phyloP scores from a whole-genome alignment of 257 asterid genomes.

The Dorcoceras hygrometricum region DNA sequence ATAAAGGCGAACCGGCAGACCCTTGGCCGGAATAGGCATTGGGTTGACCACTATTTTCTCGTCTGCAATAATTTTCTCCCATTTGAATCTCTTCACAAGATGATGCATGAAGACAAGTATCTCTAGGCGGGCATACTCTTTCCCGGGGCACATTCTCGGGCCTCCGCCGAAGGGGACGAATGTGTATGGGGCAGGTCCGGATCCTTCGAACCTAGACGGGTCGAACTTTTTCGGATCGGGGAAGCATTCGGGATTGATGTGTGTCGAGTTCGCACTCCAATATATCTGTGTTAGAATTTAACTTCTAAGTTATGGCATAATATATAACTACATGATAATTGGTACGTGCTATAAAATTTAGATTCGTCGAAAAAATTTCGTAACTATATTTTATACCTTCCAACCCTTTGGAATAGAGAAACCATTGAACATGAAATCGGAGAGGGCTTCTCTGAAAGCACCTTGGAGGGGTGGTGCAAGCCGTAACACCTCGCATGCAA shows the following conservation, averaged over 20 bases:
- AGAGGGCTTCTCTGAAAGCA: conserved; percentile 56
- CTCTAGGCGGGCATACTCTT: conserved; percentile 54
- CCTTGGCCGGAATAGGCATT: conserved; percentile 47
- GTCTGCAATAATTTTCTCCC: conserved; percentile 38
- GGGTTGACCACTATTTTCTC: conserved; percentile 58
- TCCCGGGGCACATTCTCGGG: conserved; percentile 60
- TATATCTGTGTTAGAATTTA: conserved; percentile 51
- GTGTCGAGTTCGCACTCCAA: conserved; percentile 54
- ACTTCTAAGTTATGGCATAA: no score
- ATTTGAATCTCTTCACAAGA: conserved; percentile 47
- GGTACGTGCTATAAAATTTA: no score
- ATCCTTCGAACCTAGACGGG: conserved; percentile 56
- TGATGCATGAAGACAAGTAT: conserved; percentile 59
- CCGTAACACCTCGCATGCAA: conserved; percentile 57
- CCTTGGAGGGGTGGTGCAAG: conserved; percentile 66
- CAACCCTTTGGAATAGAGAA: conserved; percentile 66
- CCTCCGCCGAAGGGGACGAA: conserved; percentile 66
- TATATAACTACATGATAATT: not conserved
- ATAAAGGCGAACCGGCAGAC: conserved; percentile 48
- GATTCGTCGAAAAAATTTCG: not conserved
- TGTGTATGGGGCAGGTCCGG: conserved; percentile 58
- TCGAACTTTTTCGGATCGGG: conserved; percentile 44
- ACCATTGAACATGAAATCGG: conserved; percentile 49
- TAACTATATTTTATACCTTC: conserved; percentile 34
- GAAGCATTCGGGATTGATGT: conserved; percentile 42